Base-by-base conservation (phyloP, 768 basidiomycete genomes). In the Mycena filopes region DNA sequence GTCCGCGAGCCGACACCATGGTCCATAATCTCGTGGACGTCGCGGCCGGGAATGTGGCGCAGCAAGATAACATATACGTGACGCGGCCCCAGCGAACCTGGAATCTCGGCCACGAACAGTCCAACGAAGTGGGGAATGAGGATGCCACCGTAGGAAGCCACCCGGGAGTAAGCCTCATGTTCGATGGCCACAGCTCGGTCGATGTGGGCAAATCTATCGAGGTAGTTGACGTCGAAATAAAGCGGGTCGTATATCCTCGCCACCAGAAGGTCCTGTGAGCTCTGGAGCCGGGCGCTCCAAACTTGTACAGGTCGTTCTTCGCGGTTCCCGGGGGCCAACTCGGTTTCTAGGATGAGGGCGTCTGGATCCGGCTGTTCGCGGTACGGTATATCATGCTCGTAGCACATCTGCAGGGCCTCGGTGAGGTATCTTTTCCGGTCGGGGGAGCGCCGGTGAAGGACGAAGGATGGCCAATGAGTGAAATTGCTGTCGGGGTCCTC, bases 171-270 rank as follows among this genome's bases (percentile, higher is more conserved):
- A 6, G 54, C 41, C 54, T 55, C 40, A 15, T 55, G 13, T 16
- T 55, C 40, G 54, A 13, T 43, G 18, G 40, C 40, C 54, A 55
- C 54, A 12, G 40, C 54, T 9, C 25, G 40, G 6, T 42, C 54
- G 12, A 55, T 55, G 38, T n/a, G n/a, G 21, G 9, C 15, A 23
- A 42, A 55, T 20, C 54, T 21, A n/a, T 43, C 23, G 36, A 7
- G 16, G 7, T 21, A 18, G 29, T 20, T 20, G 31, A 33, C 38
- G 31, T 20, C 20, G 31, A 6, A 50, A 36, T 50, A 50, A 11
- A 50, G 49, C 12, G 49, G 49, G 29, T 50, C 49, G 49, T 50
- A 50, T 10, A 50, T 9, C 16, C 49, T 25, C 16, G 49, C 49
- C 31, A 50, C 49, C 18, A 50, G 28, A 9, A 28, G 49, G 8